Conservation (phyloP, 805 yeast genomes). For the Pichia paraexigua region DNA sequence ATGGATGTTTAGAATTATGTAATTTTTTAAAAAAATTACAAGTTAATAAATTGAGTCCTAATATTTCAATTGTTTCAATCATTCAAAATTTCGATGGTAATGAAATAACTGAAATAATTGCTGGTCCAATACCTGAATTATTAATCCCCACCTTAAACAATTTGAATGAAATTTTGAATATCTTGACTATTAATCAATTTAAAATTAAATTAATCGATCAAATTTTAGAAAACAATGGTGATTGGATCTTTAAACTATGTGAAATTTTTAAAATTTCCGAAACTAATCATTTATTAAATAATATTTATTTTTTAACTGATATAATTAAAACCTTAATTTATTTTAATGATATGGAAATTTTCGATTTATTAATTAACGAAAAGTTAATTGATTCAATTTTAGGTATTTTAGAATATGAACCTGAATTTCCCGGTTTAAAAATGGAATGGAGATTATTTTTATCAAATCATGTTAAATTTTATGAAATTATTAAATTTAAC, state of each 20-base stretch:
- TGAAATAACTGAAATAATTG: constrained; percentile 67
- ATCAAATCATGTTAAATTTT: constrained; percentile 49
- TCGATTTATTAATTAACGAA: constrained; percentile 52
- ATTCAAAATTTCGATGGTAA: constrained; percentile 31
- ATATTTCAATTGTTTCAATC: constrained; percentile 68
- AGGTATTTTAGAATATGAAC: constrained; percentile 85
- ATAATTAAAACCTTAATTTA: constrained; percentile 63
- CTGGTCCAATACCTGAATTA: constrained; percentile 75
- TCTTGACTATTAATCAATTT: constrained; percentile 26
- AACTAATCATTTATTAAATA: constrained; percentile 38
- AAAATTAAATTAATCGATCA: constrained; percentile 46
- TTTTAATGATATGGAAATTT: constrained; percentile 58
- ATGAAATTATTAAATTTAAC: constrained; percentile 61
- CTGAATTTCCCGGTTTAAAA: constrained; percentile 72
- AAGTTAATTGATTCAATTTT: constrained; percentile 48
- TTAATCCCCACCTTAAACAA: constrained; percentile 43
- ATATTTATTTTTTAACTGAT: constrained; percentile 60
- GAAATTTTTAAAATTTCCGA: constrained; percentile 52
- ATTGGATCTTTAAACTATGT: constrained; percentile 38
- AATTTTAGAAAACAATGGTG: constrained; percentile 43
- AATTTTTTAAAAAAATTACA: constrained; percentile 70
- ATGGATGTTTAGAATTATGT: constrained; percentile 79
- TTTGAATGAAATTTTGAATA: constrained; percentile 45
- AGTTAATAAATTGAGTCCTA: constrained; percentile 44
- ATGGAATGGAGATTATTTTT: constrained; percentile 72